Base-by-base conservation (phyloP, 495 filamentous ascomycete genomes). In the Penicillium macrosclerotiorum region DNA sequence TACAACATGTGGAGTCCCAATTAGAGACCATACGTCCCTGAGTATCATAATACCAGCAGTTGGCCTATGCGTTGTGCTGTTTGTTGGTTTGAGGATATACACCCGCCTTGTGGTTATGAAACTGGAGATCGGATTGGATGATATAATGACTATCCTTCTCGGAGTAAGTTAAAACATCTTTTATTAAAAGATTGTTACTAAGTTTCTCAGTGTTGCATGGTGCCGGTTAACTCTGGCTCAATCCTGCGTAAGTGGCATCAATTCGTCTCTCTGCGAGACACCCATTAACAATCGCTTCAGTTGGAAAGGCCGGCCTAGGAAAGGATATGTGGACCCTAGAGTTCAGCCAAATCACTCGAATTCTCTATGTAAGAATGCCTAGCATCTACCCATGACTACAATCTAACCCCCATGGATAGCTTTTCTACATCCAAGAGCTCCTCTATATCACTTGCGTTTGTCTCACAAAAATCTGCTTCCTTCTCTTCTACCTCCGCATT, bases 401-500 rank as follows among this genome's bases (percentile, higher is more conserved):
- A 27, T 11, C 30, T 11, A 14, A 42, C 31, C 24, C 9, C 12
- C 12, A 24, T 30, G 19, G n/a, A 42, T 30, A 47, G 44, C 19
- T 50, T 9, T 57, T 53, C 42, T 54, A 49, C 29, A 36, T 58
- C 20, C 39, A 54, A 32, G 50, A 54, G 16, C n/a, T 51, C 22
- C 37, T 58, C 26, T 58, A 58, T 27, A 31, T 47, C 25, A 39
- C 29, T 11, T 50, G 46, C 37, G 43, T 54, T 22, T 14, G 42
- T 11, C 37, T 58, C 16, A 49, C 39, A 7, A 59, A 59, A 27
- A 19, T 48, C 22, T 48, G 31, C 38, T 42, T 59, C 37, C 55
- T 59, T 35, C 41, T 64, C 14, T 61, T 67, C 44, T 64, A 62
- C 47, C 43, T 65, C 8, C 63, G 62, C n/a, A 57, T 71, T 18